Base-by-base conservation (phyloP, 2,329 filamentous ascomycete genomes). In the Monilinia aucupariae region DNA sequence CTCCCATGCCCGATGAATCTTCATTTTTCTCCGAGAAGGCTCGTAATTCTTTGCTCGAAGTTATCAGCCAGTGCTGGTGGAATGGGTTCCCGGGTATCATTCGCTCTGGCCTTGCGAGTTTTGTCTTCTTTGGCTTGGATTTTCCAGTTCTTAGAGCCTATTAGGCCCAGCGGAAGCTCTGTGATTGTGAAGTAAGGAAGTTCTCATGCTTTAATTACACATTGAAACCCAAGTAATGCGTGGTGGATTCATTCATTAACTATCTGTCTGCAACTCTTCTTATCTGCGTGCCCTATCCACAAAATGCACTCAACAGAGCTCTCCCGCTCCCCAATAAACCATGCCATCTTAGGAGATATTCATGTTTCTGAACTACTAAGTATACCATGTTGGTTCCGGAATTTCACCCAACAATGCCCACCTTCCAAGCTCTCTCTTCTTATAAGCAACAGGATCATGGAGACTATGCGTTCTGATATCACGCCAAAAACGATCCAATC, bases 381-480 rank as follows among this genome's bases (percentile, higher is more conserved):
- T 87, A 70, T 86, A 87, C 84, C 84, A 87, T 4, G 81, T 84
- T 17, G 82, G 79, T 72, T 81, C 78, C 0, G 85, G 84, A 13
- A 81, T 69, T 74, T 70, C 37, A 54, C 77, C 78, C 56, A 87
- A 68, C 61, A 88, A 69, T 47, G 80, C 76, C 70, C 79, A 88
- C 27, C 81, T 74, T 0, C 85, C 85, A 59, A 87, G 68, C 73
- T 88, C 85, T 3, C 81, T 74, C 63, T 86, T 85, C 78, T 88
- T 88, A 69, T 87, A 88, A 30, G 85, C 82, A 34, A 88, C 84
- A 0, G 85, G 85, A 72, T 88, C 86, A 74, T 88, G 85, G 68
- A 89, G 72, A 0, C 80, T 82, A 73, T 89, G 86, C 5, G 85
- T 87, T 6, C 86, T 74, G n/a, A 88, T 75, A 69, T 89, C 85